Evolutionary conservation across 2,329 filamentous ascomycete species (phyloP), one percentile per base, ranked within the genome.

Genomic region (Curvularia sp.): DNA sequence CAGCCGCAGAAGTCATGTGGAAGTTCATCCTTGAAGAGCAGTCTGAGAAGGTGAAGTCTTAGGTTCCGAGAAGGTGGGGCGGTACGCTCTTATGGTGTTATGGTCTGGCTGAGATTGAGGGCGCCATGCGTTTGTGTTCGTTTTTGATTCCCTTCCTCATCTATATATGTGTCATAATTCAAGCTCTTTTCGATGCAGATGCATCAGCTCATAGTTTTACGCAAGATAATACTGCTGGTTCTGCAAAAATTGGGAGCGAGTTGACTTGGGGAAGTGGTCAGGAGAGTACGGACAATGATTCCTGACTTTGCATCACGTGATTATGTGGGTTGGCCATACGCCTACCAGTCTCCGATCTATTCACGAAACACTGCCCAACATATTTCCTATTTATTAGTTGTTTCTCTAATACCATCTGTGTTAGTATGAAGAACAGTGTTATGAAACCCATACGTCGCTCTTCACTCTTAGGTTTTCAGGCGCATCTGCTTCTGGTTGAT

Each of bases 1-100:
- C 61, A 10, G 69, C 70, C 9, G 71, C 70, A 0, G 67, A 74
- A 36, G 65, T 66, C 2, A 74, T 74, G 70, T 74, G 71, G 71
- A 66, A 66, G 48, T 74, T 74, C 27, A 68, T 73, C 13, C 50
- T 69, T 1, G 65, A 69, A 30, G 65, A 66, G 28, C 55, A 60
- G 34, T 48, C 48, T 0, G 63, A 66, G 49, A 66, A 68, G 55
- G 38, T 50, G 18, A 63, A 65, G 27, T 28, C 34, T 30, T 54
- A 53, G 45, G 25, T 10, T 34, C 8, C 51, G 10, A 13, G 4
- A 21, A 30, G 10, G 15, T 5, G n/a, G 18, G 10, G 32, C n/a
- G 12, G 8, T 15, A 9, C 8, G 23, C 19, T 43, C 3, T 10
- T 18, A n/a, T 27, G 15, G 5, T 7, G 7, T 27, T 4, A 8